Evolutionary conservation across 768 basidiomycete species (phyloP).

Genomic region (Neoboletus subvelutipes): DNA sequence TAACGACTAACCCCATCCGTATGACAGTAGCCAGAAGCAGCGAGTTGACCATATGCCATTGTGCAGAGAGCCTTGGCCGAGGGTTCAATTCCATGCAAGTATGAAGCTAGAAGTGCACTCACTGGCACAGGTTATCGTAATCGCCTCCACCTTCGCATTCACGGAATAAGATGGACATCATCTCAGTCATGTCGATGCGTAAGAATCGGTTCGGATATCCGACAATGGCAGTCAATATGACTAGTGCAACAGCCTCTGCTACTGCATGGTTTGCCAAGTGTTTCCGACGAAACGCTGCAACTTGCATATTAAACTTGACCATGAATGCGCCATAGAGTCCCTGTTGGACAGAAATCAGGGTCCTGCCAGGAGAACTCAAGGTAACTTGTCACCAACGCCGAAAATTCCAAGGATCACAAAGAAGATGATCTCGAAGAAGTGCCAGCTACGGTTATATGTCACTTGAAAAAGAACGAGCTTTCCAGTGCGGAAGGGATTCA

Average conservation of each 20-base stretch:
- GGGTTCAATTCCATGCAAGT: slow-evolving; percentile 6
- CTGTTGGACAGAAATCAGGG: slow-evolving; percentile 41
- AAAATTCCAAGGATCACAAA: slow-evolving; percentile 95
- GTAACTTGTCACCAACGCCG: slow-evolving; percentile 57
- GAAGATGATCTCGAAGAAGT: slow-evolving; percentile 97
- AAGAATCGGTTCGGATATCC: slow-evolving; percentile 95
- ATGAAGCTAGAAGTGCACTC: slow-evolving; percentile 33
- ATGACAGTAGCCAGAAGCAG: slow-evolving; percentile 89
- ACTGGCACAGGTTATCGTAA: slow-evolving; percentile 95
- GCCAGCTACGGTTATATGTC: slow-evolving; percentile 97
- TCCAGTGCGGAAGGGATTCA: slow-evolving; percentile 98
- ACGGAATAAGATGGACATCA: slow-evolving; percentile 89
- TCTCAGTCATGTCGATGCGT: slow-evolving; percentile 96
- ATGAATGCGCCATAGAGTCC: slow-evolving; percentile 97
- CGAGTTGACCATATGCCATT: slow-evolving; percentile 95
- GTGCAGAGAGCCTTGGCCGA: slow-evolving; percentile 66
- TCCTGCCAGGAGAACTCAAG: background rate
- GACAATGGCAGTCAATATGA: slow-evolving; percentile 85
- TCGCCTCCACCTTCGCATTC: slow-evolving; percentile 95
- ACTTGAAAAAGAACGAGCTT: slow-evolving; percentile 98
- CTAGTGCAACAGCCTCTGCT: slow-evolving; percentile 84
- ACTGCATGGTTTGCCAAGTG: slow-evolving; percentile 82
- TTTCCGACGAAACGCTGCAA: slow-evolving; percentile 91
- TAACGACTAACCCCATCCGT: slow-evolving; percentile 79
- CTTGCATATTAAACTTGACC: slow-evolving; percentile 95